Base-by-base conservation (phyloP, 169 alveolate species). In the Plasmodium yoelii region DNA sequence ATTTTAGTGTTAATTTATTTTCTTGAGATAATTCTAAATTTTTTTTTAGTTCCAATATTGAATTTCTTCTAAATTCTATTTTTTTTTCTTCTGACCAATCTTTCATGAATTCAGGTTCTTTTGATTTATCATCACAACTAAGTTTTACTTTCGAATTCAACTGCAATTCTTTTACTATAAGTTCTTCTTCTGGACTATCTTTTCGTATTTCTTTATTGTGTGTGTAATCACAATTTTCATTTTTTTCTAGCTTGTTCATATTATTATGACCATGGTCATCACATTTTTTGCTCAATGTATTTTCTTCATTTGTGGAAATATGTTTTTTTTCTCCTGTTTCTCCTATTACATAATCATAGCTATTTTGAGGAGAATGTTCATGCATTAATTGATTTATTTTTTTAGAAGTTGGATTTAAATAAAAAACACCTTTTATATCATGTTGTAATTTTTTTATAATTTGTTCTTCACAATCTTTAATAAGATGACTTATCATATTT, bases 401-500 rank as follows among this genome's bases (percentile, higher is more conserved):
- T 22, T 84, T 69, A 26, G 87, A 69, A n/a, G 22, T 13, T 0
- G 91, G 91, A 22, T 84, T 84, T 46, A 84, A 49, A 70, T 84
- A 84, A 46, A 69, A 84, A 1, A 84, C 75, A 22, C 91, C 91
- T 24, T 84, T 84, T 51, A 93, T 15, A 55, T 93, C 95, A 22
- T 93, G 95, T 63, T 90, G 95, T 63, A 93, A 73, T 34, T 90
- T 93, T 67, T 71, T 57, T 39, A 93, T 24, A 26, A 93, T 47
- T 28, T 92, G 67, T 18, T 93, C 51, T 87, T 93, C 95, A 39
- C 94, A 71, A 18, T 93, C 95, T 10, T 73, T 70, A 39, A 93
- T 92, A n/a, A 74, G 75, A 34, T 61, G 56, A n/a, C 74, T 26
- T 5, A 90, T 28, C 70, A 60, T 61, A 42, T 88, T 77, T 26